phyloP scores from a whole-genome alignment of 2,329 filamentous ascomycete genomes.

The Biscogniauxia sp. region DNA sequence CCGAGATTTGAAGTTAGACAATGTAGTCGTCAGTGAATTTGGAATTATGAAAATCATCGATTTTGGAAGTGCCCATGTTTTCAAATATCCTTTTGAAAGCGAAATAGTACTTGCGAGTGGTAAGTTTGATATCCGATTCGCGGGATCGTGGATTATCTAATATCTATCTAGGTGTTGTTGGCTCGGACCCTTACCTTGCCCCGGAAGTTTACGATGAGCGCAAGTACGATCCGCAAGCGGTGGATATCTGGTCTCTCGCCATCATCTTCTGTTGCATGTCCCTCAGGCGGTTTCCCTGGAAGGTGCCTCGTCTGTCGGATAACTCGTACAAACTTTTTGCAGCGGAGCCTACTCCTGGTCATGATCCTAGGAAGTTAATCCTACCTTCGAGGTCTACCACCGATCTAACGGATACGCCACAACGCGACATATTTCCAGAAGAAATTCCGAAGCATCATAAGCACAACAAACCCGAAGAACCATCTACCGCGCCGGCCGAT shows the following conservation, averaged over 20 bases:
- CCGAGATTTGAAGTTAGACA: constrained; percentile 93
- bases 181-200: constrained; percentile 92
- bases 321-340: constrained; percentile 95
- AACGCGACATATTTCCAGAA: constrained; percentile 38
- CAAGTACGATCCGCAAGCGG: constrained; percentile 89
- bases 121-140: constrained; percentile 44
- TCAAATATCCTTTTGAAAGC: constrained; percentile 94
- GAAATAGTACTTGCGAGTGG: constrained; percentile 78
- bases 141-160: constrained; percentile 10
- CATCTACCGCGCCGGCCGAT: constrained; percentile 30
- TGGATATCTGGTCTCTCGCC: constrained; percentile 96
- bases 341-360: constrained; percentile 75
- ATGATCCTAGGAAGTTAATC: constrained; percentile 55
- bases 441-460: constrained; percentile 34
- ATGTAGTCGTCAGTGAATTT: constrained; percentile 92
- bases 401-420: constrained; percentile 40
- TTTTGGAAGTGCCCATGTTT: constrained; percentile 96
- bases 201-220: constrained; percentile 94
- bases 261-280: constrained; percentile 99
- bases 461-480: constrained; percentile 15
- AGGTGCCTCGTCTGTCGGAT: constrained; percentile 84
- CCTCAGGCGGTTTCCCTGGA: constrained; percentile 92
- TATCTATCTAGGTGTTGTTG: constrained; percentile 54
- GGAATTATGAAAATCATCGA: constrained; percentile 99
- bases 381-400: constrained; percentile 44